phyloP scores from a whole-genome alignment of 2,329 filamentous ascomycete genomes.

The Corynespora cassiicola region DNA sequence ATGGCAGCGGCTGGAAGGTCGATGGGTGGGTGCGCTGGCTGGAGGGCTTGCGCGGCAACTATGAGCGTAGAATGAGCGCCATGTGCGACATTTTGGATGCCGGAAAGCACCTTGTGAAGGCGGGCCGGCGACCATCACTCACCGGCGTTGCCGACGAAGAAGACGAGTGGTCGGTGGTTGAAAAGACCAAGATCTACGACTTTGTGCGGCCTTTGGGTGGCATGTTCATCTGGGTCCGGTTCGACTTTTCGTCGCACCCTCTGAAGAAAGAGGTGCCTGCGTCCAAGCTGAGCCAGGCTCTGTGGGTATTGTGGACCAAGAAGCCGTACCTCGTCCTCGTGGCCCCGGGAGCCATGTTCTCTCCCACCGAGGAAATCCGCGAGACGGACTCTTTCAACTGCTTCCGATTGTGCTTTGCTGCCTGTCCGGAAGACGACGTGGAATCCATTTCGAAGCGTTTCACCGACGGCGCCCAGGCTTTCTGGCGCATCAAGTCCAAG shows the following conservation, averaged over 20 bases:
- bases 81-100: conserved; percentile 80
- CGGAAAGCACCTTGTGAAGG: conserved; percentile 69
- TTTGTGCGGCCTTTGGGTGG: conserved; percentile 84
- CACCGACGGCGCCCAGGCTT: conserved; percentile 71
- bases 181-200: conserved; percentile 74
- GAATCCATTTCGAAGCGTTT: conserved; percentile 68
- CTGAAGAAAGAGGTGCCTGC: conserved; percentile 64
- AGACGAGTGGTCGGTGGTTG: conserved; percentile 76
- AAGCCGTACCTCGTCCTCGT: conserved; percentile 74
- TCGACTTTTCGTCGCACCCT: conserved; percentile 76
- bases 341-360: conserved; percentile 76
- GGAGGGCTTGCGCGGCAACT: conserved; percentile 79
- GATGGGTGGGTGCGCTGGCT: conserved; percentile 93
- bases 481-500: conserved; percentile 77
- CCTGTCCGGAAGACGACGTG: conserved; percentile 76
- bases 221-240: conserved; percentile 88
- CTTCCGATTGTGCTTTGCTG: conserved; percentile 83
- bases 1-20: conserved; percentile 74
- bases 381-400: conserved; percentile 71
- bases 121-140: conserved; percentile 54
- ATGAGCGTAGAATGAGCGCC: conserved; percentile 81
- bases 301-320: conserved; percentile 75
- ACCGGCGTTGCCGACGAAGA: conserved; percentile 45
- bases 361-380: conserved; percentile 66
- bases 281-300: conserved; percentile 65